Percentiles rank a stretch among this genome's conserved stretches.
phyloP scores from a whole-genome alignment of 208 protist species.

The Trypanosoma lewisi region DNA sequence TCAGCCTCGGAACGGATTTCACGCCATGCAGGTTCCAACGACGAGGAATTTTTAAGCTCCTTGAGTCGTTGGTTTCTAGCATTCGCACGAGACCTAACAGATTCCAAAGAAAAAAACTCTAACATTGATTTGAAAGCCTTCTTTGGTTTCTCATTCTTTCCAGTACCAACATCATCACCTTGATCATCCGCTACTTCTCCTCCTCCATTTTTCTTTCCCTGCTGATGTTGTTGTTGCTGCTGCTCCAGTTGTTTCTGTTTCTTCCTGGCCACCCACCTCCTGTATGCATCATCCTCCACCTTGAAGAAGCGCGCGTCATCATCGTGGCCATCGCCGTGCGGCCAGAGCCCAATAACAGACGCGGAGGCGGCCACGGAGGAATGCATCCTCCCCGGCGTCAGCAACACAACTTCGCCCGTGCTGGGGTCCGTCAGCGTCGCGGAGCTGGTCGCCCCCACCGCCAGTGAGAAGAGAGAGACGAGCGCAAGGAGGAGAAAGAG shows the following conservation, averaged over 20 bases:
- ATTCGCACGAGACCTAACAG: slow-evolving; percentile 12
- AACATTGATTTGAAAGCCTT: not conserved
- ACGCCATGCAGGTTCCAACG: slow-evolving; percentile 9
- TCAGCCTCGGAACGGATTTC: not conserved
- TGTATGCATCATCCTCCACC: slow-evolving; percentile 41
- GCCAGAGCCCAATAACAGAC: slow-evolving; percentile 31
- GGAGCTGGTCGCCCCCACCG: not conserved
- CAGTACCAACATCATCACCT: not conserved
- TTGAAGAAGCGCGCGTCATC: slow-evolving; percentile 49
- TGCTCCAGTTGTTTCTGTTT: slow-evolving; percentile 5
- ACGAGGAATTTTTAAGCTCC: slow-evolving; percentile 13
- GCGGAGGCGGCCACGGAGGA: slow-evolving; percentile 2
- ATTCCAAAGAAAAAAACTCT: not conserved
- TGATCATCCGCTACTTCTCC: not conserved
- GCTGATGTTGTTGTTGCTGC: slow-evolving; percentile 10
- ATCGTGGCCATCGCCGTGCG: slow-evolving; percentile 26
- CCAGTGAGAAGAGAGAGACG: too few relatives aligned
- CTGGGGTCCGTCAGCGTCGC: not conserved
- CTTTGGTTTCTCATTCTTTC: not conserved
- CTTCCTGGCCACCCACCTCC: slow-evolving; percentile 29
- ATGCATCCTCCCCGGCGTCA: slow-evolving; percentile 22
- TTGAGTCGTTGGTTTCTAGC: slow-evolving; percentile 8
- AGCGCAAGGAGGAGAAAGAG: not conserved
- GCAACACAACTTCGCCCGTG: slow-evolving; percentile 17
- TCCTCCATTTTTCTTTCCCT: not conserved